Evolutionary conservation across 768 basidiomycete species (phyloP).

Genomic region (Leccinellum luteum): DNA sequence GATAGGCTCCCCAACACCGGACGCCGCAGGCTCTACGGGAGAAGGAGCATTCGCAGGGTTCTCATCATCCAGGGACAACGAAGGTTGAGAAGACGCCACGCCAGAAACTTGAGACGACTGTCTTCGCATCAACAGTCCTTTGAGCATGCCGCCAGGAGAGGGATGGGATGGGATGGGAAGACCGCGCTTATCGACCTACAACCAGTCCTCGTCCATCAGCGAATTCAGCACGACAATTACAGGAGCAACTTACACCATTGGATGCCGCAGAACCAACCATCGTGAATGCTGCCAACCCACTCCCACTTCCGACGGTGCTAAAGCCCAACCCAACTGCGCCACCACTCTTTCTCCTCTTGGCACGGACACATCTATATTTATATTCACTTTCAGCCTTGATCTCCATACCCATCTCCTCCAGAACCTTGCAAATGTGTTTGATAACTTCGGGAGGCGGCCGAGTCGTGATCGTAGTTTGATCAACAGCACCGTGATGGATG

Average conservation of each 20-base stretch:
- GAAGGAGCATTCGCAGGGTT: conserved; percentile 20
- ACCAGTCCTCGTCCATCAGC: conserved; percentile 2
- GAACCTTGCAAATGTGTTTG: conserved; percentile 73
- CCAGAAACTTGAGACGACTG: conserved; percentile 78
- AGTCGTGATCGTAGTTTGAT: conserved; percentile 85
- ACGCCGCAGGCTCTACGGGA: conserved; percentile 38
- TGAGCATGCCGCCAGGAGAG: conserved; percentile 75
- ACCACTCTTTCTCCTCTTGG: conserved; percentile 65
- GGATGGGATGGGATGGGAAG: conserved; percentile 79
- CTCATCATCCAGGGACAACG: conserved; percentile 51
- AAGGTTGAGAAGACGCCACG: conserved; percentile 37
- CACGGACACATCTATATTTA: conserved; percentile 82
- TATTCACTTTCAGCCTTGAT: conserved; percentile 86
- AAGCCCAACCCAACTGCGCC: conserved; percentile 42
- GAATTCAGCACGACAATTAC: background rate
- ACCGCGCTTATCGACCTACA: conserved; percentile 85
- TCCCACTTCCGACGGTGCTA: conserved; percentile 35
- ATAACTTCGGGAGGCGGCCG: conserved; percentile 85
- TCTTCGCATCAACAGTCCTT: conserved; percentile 84
- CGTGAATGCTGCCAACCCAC: conserved; percentile 67
- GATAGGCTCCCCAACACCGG: conserved; percentile 45
- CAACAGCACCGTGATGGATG: conserved; percentile 90
- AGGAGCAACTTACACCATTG: conserved; percentile 65
- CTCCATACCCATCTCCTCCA: conserved; percentile 89
- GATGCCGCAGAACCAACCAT: conserved; percentile 82